Evolutionary conservation across 345 rosid species (phyloP).

Genomic region (Theobroma cacao): DNA sequence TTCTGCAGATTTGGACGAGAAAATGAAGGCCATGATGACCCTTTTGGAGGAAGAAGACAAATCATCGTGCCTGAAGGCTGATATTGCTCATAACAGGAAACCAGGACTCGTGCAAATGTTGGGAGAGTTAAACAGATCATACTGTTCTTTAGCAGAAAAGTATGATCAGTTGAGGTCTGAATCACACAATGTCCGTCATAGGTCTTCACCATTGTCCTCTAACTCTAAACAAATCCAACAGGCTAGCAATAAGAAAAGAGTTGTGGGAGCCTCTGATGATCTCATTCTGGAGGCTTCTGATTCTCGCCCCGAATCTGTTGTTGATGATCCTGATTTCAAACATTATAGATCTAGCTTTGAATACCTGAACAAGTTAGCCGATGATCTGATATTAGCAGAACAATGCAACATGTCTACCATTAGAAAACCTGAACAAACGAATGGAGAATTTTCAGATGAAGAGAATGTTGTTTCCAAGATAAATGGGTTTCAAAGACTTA

Average conservation of each 20-base stretch:
- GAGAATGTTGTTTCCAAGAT: constrained; percentile 9
- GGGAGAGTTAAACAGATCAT: constrained; percentile 35
- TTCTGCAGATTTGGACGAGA: constrained; percentile 39
- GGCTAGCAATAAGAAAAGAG: not conserved
- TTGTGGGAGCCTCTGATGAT: constrained; percentile 9
- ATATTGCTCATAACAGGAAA: constrained; percentile 6
- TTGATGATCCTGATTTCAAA: constrained; percentile 12
- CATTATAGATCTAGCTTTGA: not conserved
- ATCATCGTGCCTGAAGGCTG: not conserved
- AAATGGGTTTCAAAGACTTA: not conserved
- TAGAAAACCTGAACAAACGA: constrained; percentile 16
- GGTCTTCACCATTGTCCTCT: constrained; percentile 13
- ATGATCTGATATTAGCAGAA: constrained; percentile 13
- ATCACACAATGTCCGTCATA: constrained; percentile 3
- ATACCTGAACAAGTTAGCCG: constrained; percentile 7
- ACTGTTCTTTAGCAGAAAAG: constrained; percentile 31
- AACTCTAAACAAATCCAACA: not conserved
- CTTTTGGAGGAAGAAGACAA: constrained; percentile 22
- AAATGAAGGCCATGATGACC: constrained; percentile 29
- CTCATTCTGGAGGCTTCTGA: constrained; percentile 13
- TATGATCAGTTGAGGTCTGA: constrained; percentile 32
- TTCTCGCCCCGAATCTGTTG: constrained; percentile 16
- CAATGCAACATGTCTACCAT: constrained; percentile 10
- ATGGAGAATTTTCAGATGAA: constrained; percentile 12
- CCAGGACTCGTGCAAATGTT: constrained; percentile 28